Evolutionary conservation across 78 protist genomes (phyloP).

Genomic region (Dictyostelium purpureum): DNA sequence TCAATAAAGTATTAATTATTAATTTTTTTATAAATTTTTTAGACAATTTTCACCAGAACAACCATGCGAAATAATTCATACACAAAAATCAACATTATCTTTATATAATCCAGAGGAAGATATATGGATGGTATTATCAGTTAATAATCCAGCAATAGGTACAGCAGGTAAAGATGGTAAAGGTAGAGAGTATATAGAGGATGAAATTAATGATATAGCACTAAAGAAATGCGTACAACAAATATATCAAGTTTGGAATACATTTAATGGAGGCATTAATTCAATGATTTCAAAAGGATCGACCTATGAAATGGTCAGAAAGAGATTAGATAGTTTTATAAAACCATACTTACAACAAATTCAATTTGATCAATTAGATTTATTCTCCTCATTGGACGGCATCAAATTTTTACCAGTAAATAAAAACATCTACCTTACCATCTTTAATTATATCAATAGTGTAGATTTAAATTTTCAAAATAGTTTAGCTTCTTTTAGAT

Average conservation of each 20-base stretch:
- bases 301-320: neutral
- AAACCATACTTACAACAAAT: slow-evolving; percentile 52
- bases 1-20: neutral
- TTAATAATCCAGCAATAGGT: slow-evolving; percentile 4
- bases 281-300: neutral
- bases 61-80: slow-evolving; percentile 82
- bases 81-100: slow-evolving; percentile 17
- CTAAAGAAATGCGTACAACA: slow-evolving; percentile 40
- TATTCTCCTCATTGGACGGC: slow-evolving; percentile 79
- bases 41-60: slow-evolving; percentile 61
- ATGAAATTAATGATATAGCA: slow-evolving; percentile 38
- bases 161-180: slow-evolving; percentile 13
- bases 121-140: slow-evolving; percentile 77
- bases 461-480: slow-evolving; percentile 57
- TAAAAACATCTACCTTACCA: slow-evolving; percentile 68
- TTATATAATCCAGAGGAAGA: slow-evolving; percentile 61
- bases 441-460: slow-evolving; percentile 47
- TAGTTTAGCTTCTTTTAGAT: slow-evolving; percentile 30
- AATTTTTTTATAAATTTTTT: neutral
- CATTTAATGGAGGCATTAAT: slow-evolving; percentile 29
- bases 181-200: slow-evolving; percentile 41
- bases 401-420: slow-evolving; percentile 83
- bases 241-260: slow-evolving; percentile 27
- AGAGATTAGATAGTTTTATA: slow-evolving; percentile 44
- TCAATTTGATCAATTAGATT: slow-evolving; percentile 57